phyloP scores from a whole-genome alignment of 2,329 filamentous ascomycete species.

The Teratosphaeria gauchensis region DNA sequence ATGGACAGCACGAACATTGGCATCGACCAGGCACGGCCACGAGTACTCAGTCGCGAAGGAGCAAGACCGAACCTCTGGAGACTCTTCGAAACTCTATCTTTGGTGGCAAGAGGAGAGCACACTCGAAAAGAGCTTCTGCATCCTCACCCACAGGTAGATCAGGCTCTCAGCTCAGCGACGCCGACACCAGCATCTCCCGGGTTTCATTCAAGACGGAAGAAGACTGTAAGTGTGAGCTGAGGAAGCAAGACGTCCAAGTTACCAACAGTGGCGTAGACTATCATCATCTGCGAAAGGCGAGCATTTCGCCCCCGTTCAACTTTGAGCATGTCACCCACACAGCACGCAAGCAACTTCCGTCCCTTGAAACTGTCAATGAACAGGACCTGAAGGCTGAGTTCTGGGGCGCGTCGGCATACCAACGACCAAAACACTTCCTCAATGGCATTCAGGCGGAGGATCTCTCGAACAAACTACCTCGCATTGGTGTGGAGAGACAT shows the following conservation, averaged over 20 bases:
- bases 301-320: slow-evolving; percentile 54
- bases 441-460: slow-evolving; percentile 45
- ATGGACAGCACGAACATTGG: not conserved
- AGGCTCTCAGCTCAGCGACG: not conserved
- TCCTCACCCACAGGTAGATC: not conserved
- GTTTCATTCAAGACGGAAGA: slow-evolving; percentile 5
- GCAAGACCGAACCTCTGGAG: slow-evolving; percentile 15
- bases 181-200: not conserved
- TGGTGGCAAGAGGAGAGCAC: slow-evolving; percentile 5
- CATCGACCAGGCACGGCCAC: slow-evolving; percentile 9
- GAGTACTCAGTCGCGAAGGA: slow-evolving; percentile 8
- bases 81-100: slow-evolving; percentile 18
- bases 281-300: slow-evolving; percentile 30
- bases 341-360: slow-evolving; percentile 44
- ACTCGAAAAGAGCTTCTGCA: slow-evolving; percentile 1
- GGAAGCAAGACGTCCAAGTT: not conserved
- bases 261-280: slow-evolving; percentile 14
- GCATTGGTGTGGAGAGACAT: slow-evolving; percentile 3
- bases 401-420: slow-evolving; percentile 43
- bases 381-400: slow-evolving; percentile 45
- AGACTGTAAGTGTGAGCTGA: slow-evolving; percentile 10
- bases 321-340: slow-evolving; percentile 57
- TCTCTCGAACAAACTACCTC: slow-evolving; percentile 19
- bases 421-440: slow-evolving; percentile 39
- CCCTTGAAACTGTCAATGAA: slow-evolving; percentile 42